phyloP scores from a whole-genome alignment of 805 yeast species.

The Starmerella powellii region DNA sequence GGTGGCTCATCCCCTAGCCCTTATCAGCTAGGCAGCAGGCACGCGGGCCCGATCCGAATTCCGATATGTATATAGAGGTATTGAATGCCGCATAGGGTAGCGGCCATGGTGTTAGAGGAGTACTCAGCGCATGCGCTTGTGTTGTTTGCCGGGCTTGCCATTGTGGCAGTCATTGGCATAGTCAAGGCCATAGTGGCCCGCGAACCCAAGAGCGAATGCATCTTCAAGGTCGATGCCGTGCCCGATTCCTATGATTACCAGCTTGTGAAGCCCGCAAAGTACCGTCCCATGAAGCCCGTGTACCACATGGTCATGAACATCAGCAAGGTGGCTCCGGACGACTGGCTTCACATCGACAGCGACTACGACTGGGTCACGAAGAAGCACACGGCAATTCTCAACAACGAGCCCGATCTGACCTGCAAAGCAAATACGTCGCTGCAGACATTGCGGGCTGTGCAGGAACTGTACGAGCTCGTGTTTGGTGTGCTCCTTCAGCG shows the following conservation, averaged over 20 bases:
- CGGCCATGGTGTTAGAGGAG: neutral
- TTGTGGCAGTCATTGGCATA: neutral
- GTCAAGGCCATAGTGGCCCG: neutral
- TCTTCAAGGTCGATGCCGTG: slow-evolving; percentile 5
- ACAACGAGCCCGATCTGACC: slow-evolving; percentile 16
- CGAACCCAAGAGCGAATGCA: neutral
- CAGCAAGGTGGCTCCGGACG: slow-evolving; percentile 36
- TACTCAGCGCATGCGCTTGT: neutral
- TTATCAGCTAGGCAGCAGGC: no score
- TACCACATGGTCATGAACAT: slow-evolving; percentile 55
- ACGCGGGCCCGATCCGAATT: no score
- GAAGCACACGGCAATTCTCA: slow-evolving; percentile 30
- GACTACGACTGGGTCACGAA: slow-evolving; percentile 40
- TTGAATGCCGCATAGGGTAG: no score
- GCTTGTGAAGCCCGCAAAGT: slow-evolving; percentile 16
- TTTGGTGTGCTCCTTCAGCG: slow-evolving; percentile 34
- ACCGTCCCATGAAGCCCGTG: slow-evolving; percentile 50
- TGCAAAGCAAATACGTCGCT: slow-evolving; percentile 6
- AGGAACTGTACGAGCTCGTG: slow-evolving; percentile 39
- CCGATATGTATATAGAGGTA: no score
- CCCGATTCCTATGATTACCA: slow-evolving; percentile 6
- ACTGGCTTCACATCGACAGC: slow-evolving; percentile 51
- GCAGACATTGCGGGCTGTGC: slow-evolving; percentile 26
- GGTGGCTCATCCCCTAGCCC: no score
- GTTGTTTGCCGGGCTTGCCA: neutral